phyloP scores from a whole-genome alignment of 2,329 filamentous ascomycete species.

The Arthrobotrys conoides region DNA sequence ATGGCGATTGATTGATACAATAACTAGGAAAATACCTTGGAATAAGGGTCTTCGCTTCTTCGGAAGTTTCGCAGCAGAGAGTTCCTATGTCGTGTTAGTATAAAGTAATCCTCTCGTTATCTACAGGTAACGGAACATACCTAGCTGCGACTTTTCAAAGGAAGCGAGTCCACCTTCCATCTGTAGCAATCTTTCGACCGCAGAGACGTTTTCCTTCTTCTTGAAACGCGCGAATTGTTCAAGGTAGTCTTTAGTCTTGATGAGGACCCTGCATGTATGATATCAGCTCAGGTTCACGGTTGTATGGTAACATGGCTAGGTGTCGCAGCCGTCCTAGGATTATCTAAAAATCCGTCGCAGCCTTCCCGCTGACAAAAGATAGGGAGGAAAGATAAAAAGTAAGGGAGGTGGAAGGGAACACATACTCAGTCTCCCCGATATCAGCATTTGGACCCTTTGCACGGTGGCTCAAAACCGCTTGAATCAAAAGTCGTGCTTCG shows the following conservation, averaged over 20 bases:
- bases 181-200: conserved; percentile 88
- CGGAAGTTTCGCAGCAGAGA: conserved; percentile 89
- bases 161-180: conserved; percentile 84
- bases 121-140: conserved; percentile 69
- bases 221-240: conserved; percentile 97
- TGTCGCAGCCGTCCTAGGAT: background rate
- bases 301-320: background rate
- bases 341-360: background rate
- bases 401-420: conserved; percentile 60
- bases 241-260: conserved; percentile 91
- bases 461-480: conserved; percentile 86
- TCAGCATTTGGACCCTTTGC: conserved; percentile 81
- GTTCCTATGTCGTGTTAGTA: conserved; percentile 74
- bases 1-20: background rate
- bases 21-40: conserved; percentile 73
- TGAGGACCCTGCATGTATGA: conserved; percentile 75
- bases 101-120: conserved; percentile 31
- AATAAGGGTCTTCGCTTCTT: conserved; percentile 96
- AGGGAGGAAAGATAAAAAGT: background rate
- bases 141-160: conserved; percentile 93
- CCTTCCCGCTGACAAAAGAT: background rate
- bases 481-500: conserved; percentile 91
- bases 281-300: conserved; percentile 23
- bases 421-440: conserved; percentile 85
- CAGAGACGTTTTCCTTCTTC: conserved; percentile 92